Conservation (phyloP, 208 protist genomes). For the Crithidia fasciculata region DNA sequence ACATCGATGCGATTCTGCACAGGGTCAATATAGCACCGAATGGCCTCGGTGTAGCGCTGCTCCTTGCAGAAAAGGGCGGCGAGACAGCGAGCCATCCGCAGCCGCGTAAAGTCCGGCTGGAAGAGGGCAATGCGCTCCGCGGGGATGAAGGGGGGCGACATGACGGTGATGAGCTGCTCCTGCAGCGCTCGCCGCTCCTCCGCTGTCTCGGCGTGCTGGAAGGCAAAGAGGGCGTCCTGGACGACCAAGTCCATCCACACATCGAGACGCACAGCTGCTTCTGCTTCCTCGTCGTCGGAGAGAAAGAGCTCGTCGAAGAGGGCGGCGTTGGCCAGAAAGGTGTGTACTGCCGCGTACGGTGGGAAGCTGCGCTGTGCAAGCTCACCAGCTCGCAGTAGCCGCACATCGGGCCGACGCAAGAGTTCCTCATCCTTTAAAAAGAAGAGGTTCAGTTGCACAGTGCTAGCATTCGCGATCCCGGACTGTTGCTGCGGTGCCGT, state of each 20-base stretch:
- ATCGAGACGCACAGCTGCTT: conserved; percentile 12
- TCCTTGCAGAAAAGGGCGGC: conserved; percentile 55
- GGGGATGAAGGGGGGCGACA: conserved; percentile 30
- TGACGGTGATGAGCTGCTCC: conserved; percentile 42
- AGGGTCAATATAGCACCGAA: conserved; percentile 67
- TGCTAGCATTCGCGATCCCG: neutral
- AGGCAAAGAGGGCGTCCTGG: conserved; percentile 60
- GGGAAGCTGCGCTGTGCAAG: conserved; percentile 54
- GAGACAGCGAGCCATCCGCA: conserved; percentile 65
- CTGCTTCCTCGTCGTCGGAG: neutral
- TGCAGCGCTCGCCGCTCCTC: conserved; percentile 41
- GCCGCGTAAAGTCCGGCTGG: conserved; percentile 48
- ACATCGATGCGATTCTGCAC: conserved; percentile 49
- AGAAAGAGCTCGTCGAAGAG: conserved; percentile 34
- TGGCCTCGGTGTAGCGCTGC: conserved; percentile 57
- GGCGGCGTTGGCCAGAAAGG: conserved; percentile 25
- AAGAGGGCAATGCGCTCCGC: conserved; percentile 35
- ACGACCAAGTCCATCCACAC: conserved; percentile 43
- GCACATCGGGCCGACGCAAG: conserved; percentile 1
- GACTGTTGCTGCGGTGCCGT: neutral
- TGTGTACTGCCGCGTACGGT: conserved; percentile 50
- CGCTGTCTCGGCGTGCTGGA: conserved; percentile 46
- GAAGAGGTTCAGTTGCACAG: conserved; percentile 15
- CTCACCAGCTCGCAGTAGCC: conserved; percentile 31
- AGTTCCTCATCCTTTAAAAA: conserved; percentile 7